Conservation (phyloP, 148 eudicot genomes). For the Camellia lanceoleosa region DNA sequence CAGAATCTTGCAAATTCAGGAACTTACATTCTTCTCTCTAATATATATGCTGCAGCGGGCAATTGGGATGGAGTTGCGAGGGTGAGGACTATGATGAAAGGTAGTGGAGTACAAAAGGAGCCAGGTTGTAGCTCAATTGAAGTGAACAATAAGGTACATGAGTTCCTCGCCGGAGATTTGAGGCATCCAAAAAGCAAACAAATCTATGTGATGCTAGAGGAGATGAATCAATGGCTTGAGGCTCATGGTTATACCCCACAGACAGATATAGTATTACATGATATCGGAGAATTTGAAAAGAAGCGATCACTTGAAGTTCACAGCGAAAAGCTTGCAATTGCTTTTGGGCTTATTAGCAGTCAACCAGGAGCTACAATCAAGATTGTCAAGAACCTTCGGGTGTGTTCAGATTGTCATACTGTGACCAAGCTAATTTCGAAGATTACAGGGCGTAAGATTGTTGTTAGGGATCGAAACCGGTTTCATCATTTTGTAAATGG, state of each 20-base stretch:
- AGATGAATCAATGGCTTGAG: constrained; percentile 55
- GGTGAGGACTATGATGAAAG: constrained; percentile 71
- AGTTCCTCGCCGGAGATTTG: constrained; percentile 86
- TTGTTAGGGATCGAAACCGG: constrained; percentile 77
- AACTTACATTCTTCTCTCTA: constrained; percentile 73
- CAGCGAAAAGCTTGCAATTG: constrained; percentile 80
- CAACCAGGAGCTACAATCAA: constrained; percentile 59
- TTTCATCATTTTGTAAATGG: constrained; percentile 83
- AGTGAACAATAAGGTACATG: constrained; percentile 66
- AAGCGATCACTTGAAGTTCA: constrained; percentile 67
- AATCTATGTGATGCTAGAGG: constrained; percentile 71
- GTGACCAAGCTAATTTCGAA: constrained; percentile 72
- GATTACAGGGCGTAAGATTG: constrained; percentile 73
- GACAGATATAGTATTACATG: constrained; percentile 57
- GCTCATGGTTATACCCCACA: constrained; percentile 55
- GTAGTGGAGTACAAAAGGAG: constrained; percentile 65
- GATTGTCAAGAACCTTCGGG: constrained; percentile 78
- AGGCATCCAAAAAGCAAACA: constrained; percentile 69
- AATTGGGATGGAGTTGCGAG: constrained; percentile 79
- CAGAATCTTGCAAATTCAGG: constrained; percentile 61
- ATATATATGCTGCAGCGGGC: constrained; percentile 64
- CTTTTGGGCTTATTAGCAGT: constrained; percentile 79
- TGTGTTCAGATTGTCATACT: constrained; percentile 75
- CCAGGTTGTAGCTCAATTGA: constrained; percentile 96
- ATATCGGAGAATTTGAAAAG: constrained; percentile 52